phyloP scores from a whole-genome alignment of 495 filamentous ascomycete species.

The Aspergillus ostianus region DNA sequence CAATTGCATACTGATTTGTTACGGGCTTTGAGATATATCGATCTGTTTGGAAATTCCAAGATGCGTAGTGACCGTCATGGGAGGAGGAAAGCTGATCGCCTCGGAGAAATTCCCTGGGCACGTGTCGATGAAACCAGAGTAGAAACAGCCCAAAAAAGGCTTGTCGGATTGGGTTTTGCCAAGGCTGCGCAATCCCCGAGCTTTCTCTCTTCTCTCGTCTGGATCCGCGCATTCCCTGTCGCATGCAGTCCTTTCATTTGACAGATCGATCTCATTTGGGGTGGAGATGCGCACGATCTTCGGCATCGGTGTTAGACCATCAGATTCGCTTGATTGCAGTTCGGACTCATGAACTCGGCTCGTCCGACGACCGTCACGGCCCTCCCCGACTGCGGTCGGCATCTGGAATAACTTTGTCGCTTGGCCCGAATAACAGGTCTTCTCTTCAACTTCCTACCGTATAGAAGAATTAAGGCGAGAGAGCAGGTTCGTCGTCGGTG shows the following conservation, averaged over 20 bases:
- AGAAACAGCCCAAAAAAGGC: background rate
- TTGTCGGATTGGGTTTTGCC: conserved; percentile 11
- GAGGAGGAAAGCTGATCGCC: too few species aligned
- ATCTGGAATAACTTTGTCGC: too few species aligned
- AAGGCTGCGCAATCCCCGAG: background rate
- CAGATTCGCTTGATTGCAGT: background rate
- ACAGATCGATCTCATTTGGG: background rate
- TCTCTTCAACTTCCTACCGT: background rate
- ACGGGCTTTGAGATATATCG: too few species aligned
- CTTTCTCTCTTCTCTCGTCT: conserved; percentile 21
- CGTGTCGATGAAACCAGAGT: background rate
- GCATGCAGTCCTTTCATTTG: background rate
- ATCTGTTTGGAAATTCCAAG: too few species aligned
- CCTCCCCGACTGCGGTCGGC: too few species aligned
- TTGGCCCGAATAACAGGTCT: background rate
- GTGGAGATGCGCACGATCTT: background rate
- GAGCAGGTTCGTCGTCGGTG: background rate
- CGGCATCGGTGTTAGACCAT: background rate
- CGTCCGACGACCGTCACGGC: background rate
- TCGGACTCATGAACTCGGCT: background rate
- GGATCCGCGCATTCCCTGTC: conserved; percentile 7
- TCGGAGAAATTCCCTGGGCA: too few species aligned
- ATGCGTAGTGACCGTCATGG: too few species aligned
- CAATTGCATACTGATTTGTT: conserved; percentile 14
- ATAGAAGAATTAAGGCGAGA: background rate